phyloP scores from a whole-genome alignment of 768 basidiomycete genomes.

The Thelephora ganbajun region DNA sequence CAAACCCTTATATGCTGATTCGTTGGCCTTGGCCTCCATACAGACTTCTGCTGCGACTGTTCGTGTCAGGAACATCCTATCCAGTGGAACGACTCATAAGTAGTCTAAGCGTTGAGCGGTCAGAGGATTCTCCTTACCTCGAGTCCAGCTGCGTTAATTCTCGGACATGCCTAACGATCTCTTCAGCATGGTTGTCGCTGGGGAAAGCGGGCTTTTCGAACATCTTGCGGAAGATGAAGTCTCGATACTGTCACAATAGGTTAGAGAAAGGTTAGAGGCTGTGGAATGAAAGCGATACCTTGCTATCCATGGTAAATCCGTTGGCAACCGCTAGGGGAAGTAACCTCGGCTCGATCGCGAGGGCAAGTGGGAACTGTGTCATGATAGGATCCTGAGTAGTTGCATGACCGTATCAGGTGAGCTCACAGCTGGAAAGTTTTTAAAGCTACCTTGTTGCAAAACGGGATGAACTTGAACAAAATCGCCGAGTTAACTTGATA shows the following conservation, averaged over 20 bases:
- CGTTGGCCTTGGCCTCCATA: slow-evolving; percentile 67
- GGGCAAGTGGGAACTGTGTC: slow-evolving; percentile 61
- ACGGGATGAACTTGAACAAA: slow-evolving; percentile 55
- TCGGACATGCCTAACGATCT: slow-evolving; percentile 56
- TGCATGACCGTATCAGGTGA: background rate
- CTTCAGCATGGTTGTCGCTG: slow-evolving; percentile 39
- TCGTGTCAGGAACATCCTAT: slow-evolving; percentile 69
- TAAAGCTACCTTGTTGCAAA: slow-evolving; percentile 44
- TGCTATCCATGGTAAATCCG: slow-evolving; percentile 68
- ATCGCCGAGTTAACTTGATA: background rate
- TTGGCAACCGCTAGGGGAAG: slow-evolving; percentile 59
- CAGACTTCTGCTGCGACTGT: slow-evolving; percentile 76
- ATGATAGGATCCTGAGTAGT: slow-evolving; percentile 55
- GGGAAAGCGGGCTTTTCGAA: slow-evolving; percentile 46
- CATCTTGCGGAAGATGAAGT: slow-evolving; percentile 82
- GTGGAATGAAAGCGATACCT: slow-evolving; percentile 27
- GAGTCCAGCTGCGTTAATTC: slow-evolving; percentile 59
- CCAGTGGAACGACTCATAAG: no score
- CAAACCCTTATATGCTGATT: slow-evolving; percentile 52
- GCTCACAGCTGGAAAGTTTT: background rate
- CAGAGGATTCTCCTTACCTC: slow-evolving; percentile 27
- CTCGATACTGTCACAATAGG: slow-evolving; percentile 42
- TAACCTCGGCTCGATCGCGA: slow-evolving; percentile 64
- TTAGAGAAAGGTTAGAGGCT: slow-evolving; percentile 1
- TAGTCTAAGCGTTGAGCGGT: slow-evolving; percentile 1